phyloP scores from a whole-genome alignment of 2,329 filamentous ascomycete genomes.

The Fusarium pseudoanthophilum region DNA sequence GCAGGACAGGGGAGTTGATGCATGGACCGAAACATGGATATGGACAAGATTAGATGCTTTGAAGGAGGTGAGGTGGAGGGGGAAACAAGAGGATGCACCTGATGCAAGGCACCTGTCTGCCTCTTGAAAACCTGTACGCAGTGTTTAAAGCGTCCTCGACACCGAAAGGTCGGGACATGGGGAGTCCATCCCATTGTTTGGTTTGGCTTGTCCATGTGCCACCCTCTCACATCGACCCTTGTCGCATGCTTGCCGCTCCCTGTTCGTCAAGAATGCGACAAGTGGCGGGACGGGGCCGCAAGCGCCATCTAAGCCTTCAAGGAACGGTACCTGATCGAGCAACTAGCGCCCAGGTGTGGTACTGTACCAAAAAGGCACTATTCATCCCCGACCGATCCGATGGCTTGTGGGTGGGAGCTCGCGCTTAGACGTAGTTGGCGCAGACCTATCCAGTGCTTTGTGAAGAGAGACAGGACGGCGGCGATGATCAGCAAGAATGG shows the following conservation, averaged over 20 bases:
- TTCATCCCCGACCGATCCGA: constrained; percentile 28
- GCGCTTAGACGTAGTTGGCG: constrained; percentile 16
- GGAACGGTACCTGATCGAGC: constrained; percentile 42
- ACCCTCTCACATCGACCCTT: constrained; percentile 29
- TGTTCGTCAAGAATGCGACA: constrained; percentile 26
- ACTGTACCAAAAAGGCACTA: not conserved
- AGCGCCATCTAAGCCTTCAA: constrained; percentile 45
- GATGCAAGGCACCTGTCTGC: constrained; percentile 42
- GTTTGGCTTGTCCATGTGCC: constrained; percentile 26
- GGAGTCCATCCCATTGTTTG: constrained; percentile 16
- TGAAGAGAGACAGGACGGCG: constrained; percentile 5
- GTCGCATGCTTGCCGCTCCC: constrained; percentile 38
- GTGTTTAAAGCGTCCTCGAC: constrained; percentile 3
- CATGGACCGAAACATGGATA: constrained; percentile 3
- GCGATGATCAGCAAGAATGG: constrained; percentile 15
- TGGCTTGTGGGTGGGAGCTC: constrained; percentile 7
- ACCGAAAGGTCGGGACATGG: constrained; percentile 1
- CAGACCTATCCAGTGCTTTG: constrained; percentile 9
- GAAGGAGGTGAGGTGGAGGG: constrained; percentile 14
- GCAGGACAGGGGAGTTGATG: constrained; percentile 38
- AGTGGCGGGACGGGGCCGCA: constrained; percentile 45
- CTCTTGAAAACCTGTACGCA: constrained; percentile 4
- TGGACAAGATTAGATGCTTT: constrained; percentile 32
- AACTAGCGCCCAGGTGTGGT: constrained; percentile 36
- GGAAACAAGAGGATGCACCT: constrained; percentile 18